Conservation (phyloP, 345 rosid species). For the Moricandia arvensis region DNA sequence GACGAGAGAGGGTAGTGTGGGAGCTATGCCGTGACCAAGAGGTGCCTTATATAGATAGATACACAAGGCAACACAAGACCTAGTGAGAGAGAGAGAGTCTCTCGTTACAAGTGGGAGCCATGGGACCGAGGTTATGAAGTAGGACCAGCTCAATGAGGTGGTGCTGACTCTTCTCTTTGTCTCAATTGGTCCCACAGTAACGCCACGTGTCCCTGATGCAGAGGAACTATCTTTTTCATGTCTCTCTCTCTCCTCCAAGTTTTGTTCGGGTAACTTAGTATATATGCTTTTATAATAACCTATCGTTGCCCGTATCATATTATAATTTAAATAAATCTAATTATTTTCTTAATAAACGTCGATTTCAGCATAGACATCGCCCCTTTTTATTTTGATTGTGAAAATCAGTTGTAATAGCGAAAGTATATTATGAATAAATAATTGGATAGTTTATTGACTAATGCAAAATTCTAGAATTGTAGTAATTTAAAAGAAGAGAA, state of each 20-base stretch:
- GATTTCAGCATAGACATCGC: neutral
- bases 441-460: too few species aligned
- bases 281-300: conserved; percentile 4
- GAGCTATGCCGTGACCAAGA: conserved; percentile 13
- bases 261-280: conserved; percentile 14
- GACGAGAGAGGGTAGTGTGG: conserved; percentile 34
- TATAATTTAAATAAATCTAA: neutral
- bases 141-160: conserved; percentile 22
- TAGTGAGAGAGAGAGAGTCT: conserved; percentile 5
- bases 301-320: conserved; percentile 7
- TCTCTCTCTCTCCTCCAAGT: neutral
- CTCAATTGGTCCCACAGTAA: neutral
- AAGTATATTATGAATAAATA: neutral
- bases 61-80: too few species aligned
- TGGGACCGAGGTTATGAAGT: conserved; percentile 29
- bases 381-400: neutral
- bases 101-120: conserved; percentile 33
- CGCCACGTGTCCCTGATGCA: conserved; percentile 22
- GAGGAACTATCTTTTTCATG: neutral
- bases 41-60: conserved; percentile 36
- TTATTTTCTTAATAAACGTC: neutral
- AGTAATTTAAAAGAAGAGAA: too few species aligned
- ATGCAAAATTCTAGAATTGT: too few species aligned
- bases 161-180: conserved; percentile 17
- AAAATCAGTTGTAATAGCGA: neutral